Base-by-base conservation (phyloP, 345 rosid species). In the Arabidopsis arenosa region DNA sequence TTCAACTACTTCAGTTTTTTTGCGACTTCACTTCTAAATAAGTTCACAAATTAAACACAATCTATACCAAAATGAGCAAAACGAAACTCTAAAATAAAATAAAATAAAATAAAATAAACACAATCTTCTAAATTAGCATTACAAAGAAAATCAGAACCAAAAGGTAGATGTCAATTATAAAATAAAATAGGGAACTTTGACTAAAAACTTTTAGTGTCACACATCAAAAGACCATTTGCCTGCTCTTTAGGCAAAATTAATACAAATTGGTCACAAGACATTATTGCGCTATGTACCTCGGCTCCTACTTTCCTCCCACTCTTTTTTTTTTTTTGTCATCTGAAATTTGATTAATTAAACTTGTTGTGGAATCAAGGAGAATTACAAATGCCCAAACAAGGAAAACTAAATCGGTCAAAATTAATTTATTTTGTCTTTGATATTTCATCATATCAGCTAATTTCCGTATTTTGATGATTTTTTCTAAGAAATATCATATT, bases 241-340 rank as follows among this genome's bases (percentile, higher is more conserved):
- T 74, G 39, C 66, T 30, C 39, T 59, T 66, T 48, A 58, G 60
- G 73, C 52, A 75, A 75, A 43, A 4, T 74, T 4, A 14, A 28
- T 43, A 32, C 48, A 44, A 41, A 36, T 66, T 1, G 12, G 44
- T 57, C 73, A 66, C 73, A 33, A 7, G 15, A 57, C 60, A 47
- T 26, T 55, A 54, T 48, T 64, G 57, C 13, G 45, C 6, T 17
- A 53, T 52, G n/a, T 35, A 45, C 74, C 74, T 70, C 64, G 17
- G 1, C 41, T 69, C 18, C 3, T 43, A 30, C 36, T 39, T 9
- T 21, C 6, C 10, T 14, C 28, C 7, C 1, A 2, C 23, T 37
- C 21, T 36, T n/a, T n/a, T n/a, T n/a, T n/a, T n/a, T n/a, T n/a
- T n/a, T n/a, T n/a, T n/a, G n/a, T n/a, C n/a, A n/a, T n/a, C n/a